Base-by-base conservation (phyloP, 805 yeast species). In the Metschnikowia borealis region DNA sequence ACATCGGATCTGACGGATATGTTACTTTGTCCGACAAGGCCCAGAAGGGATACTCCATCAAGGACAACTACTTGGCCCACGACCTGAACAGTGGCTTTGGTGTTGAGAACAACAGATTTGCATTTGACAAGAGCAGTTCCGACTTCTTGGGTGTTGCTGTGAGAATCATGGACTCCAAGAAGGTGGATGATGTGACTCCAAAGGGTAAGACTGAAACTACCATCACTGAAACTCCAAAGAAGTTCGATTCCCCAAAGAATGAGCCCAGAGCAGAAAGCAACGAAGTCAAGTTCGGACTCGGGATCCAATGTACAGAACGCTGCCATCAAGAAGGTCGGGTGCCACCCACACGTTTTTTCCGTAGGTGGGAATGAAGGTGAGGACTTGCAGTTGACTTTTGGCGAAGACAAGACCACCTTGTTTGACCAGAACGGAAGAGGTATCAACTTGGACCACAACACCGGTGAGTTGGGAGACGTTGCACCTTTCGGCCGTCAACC, bases 381-480 rank as follows among this genome's bases (percentile, higher is more conserved):
- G 7, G 64, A 53, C 39, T 56, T 66, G 39, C 18, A 26, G 7
- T 41, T 41, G 44, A 31, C 44, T 17, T 41, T 41, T 20, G 36
- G 44, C 8, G 5, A 49, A 5, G 51, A 40, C 37, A 40, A 34
- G 36, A n/a, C 38, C 13, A 44, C 47, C 2, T 53, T 53, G 59
- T 62, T 54, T 18, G 72, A 68, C 56, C 69, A 62, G 47, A 64
- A 61, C 49, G 67, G 67, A n/a, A 53, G 55, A 40, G 69, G 67
- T 17, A 54, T 68, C 44, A 60, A 59, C 51, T 58, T 64, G 54
- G 65, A 67, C 56, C 50, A 61, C 20, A 46, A 45, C 44, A 63
- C 68, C 23, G 73, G 73, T 18, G 71, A 67, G 46, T 56, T 68
- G 42, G 71, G 73, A 23, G 54, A 58, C 23, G 68, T 66, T 46